Evolutionary conservation across 2,329 filamentous ascomycete species (phyloP).

Genomic region (Aurifilum marmelostoma): DNA sequence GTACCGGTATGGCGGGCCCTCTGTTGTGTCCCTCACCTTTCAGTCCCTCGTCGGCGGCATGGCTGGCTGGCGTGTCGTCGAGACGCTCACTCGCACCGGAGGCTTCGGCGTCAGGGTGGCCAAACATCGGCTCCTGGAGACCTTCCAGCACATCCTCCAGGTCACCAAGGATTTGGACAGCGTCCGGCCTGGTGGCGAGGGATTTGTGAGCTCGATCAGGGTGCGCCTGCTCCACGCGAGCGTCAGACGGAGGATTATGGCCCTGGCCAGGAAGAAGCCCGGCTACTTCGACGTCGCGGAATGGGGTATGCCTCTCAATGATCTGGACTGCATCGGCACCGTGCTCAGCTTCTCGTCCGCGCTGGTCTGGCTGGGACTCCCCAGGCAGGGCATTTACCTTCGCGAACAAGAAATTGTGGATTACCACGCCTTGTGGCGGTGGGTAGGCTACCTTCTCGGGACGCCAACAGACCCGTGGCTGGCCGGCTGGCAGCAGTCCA

Average conservation of each 20-base stretch:
- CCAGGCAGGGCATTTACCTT: slow-evolving; percentile 72
- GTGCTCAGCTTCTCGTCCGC: slow-evolving; percentile 71
- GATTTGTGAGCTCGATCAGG: slow-evolving; percentile 65
- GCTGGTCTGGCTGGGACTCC: slow-evolving; percentile 69
- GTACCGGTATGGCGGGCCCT: slow-evolving; percentile 73
- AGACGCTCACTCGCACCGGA: slow-evolving; percentile 73
- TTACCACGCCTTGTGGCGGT: slow-evolving; percentile 77
- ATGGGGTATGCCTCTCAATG: slow-evolving; percentile 71
- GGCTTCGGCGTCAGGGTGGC: slow-evolving; percentile 73
- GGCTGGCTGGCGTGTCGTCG: slow-evolving; percentile 73
- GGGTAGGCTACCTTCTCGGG: slow-evolving; percentile 72
- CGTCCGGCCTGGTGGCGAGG: slow-evolving; percentile 69
- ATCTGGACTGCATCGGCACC: slow-evolving; percentile 74
- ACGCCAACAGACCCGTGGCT: slow-evolving; percentile 64
- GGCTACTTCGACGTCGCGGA: slow-evolving; percentile 64
- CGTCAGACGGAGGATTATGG: slow-evolving; percentile 67
- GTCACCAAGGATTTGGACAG: slow-evolving; percentile 67
- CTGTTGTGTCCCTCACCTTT: slow-evolving; percentile 66
- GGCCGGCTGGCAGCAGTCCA: slow-evolving; percentile 57
- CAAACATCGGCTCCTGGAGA: slow-evolving; percentile 66
- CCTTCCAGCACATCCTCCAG: slow-evolving; percentile 75
- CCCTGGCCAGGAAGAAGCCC: slow-evolving; percentile 57
- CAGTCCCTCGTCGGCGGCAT: slow-evolving; percentile 71
- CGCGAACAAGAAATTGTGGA: slow-evolving; percentile 65
- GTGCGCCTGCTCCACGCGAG: slow-evolving; percentile 72